Evolutionary conservation across 805 yeast species (phyloP).

Genomic region (Wickerhamiella kurtzmanii): DNA sequence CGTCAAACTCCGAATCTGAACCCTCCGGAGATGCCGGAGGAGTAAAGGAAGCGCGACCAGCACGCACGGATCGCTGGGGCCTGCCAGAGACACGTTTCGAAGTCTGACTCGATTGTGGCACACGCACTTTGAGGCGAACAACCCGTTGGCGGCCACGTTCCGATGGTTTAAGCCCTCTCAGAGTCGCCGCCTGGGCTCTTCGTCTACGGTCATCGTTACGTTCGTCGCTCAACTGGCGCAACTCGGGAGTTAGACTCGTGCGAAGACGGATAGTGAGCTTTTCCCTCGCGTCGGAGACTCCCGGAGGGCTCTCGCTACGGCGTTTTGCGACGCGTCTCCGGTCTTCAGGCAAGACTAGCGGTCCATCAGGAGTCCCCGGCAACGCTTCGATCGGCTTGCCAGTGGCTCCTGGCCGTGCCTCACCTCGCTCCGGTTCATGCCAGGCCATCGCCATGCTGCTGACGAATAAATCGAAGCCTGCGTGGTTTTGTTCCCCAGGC

Average conservation of each 20-base stretch:
- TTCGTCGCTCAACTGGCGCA: constrained; percentile 12
- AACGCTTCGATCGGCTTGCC: constrained; percentile 61
- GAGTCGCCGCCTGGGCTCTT: constrained; percentile 5
- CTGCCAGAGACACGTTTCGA: no score
- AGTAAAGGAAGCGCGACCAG: not conserved
- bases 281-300: not conserved
- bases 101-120: not conserved
- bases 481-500: constrained; percentile 5
- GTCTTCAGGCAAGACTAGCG: not conserved
- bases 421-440: constrained; percentile 46
- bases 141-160: not conserved
- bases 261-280: constrained; percentile 17
- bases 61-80: not conserved
- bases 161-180: constrained; percentile 1
- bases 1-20: not conserved
- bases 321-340: constrained; percentile 1
- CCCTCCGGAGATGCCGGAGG: not conserved
- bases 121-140: not conserved
- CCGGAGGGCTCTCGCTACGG: not conserved
- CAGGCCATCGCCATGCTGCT: constrained; percentile 21
- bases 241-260: constrained; percentile 14
- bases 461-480: not conserved
- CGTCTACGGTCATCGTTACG: not conserved
- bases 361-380: constrained; percentile 30
- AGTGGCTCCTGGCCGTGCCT: constrained; percentile 46